These are phyloP conservation scores for Nemania sp. DNA, from an alignment of 2,329 filamentous ascomycete species.

Conservation along the genomic window DNA sequence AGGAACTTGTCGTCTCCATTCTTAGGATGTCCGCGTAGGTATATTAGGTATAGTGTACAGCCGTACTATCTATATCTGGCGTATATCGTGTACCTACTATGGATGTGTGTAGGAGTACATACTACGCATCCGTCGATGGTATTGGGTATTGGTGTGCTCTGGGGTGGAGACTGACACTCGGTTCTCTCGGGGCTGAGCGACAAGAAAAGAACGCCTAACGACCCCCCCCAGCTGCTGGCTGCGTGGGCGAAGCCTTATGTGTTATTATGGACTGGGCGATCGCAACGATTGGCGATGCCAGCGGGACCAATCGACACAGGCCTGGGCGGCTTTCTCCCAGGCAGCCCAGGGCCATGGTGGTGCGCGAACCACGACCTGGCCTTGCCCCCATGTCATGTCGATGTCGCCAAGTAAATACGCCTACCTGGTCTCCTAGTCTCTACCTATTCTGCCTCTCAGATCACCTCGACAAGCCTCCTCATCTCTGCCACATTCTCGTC, in stretches of 20 bases:
- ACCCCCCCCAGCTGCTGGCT: conserved; percentile 37
- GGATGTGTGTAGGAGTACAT: no score
- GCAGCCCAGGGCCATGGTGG: conserved; percentile 28
- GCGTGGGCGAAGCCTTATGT: conserved; percentile 38
- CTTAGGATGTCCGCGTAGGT: neutral
- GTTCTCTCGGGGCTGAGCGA: conserved; percentile 45
- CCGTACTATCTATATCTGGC: conserved; percentile 4
- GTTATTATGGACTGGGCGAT: conserved; percentile 35
- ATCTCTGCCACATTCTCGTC: conserved; percentile 40
- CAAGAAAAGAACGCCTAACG: conserved; percentile 44
- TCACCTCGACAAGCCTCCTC: conserved; percentile 43
- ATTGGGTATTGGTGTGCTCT: conserved; percentile 19
- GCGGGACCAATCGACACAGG: conserved; percentile 26
- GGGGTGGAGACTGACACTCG: conserved; percentile 42
- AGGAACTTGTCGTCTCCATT: neutral
- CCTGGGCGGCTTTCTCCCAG: conserved; percentile 13
- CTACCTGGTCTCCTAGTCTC: conserved; percentile 35
- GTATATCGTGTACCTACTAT: neutral
- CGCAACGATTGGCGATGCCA: conserved; percentile 34
- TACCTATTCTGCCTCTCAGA: conserved; percentile 41
- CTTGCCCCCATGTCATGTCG: conserved; percentile 14
- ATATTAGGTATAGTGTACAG: neutral
- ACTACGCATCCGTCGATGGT: no score
- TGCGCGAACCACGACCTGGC: conserved; percentile 32
- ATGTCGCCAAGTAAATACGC: conserved; percentile 38